Base-by-base conservation (phyloP, 2,329 filamentous ascomycete species). In the Botrytis deweyae region DNA sequence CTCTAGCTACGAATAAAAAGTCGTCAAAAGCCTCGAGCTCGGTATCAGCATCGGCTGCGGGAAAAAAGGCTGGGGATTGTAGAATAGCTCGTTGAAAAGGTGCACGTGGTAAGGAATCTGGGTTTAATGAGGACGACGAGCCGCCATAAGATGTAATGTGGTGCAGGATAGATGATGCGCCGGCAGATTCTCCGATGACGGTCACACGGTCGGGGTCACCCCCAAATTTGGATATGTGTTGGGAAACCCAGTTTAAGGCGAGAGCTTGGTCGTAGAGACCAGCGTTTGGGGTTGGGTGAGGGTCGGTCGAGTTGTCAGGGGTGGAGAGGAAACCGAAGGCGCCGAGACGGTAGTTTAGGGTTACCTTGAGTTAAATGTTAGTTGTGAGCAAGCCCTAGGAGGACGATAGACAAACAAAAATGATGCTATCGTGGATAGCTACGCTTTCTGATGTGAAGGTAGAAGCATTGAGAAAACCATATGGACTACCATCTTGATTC, bases 281-380 rank as follows among this genome's bases (percentile, higher is more conserved):
- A 16, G 90, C 82, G 75, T 93, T 93, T 10, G 58, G 18, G 4
- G 58, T 76, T 92, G 93, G 93, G 68, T 89, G 82, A 58, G 87
- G 78, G 72, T 87, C 76, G 20, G 81, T 81, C 1, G 85, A 83
- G n/a, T 88, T 83, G 72, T 87, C 76, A 10, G 82, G 82, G 89
- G 87, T 89, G 33, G 87, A 86, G 62, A 92, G 81, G 81, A 94
- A 94, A 0, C 92, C 92, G 78, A 93, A 83, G 3, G 88, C 86
- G 3, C 89, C 88, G 58, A 92, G 86, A 6, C 91, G 86, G 80
- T 92, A 89, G 81, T 87, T 88, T 78, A 90, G 86, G 79, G 85
- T 87, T 67, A 90, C 72, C 33, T 55, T 58, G 29, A 16, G 49
- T n/a, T 29, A 7, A 7, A 7, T 12, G 3, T 59, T 44, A 38